Base-by-base conservation (phyloP, 106 monocot species). In the Acorus calamus region DNA sequence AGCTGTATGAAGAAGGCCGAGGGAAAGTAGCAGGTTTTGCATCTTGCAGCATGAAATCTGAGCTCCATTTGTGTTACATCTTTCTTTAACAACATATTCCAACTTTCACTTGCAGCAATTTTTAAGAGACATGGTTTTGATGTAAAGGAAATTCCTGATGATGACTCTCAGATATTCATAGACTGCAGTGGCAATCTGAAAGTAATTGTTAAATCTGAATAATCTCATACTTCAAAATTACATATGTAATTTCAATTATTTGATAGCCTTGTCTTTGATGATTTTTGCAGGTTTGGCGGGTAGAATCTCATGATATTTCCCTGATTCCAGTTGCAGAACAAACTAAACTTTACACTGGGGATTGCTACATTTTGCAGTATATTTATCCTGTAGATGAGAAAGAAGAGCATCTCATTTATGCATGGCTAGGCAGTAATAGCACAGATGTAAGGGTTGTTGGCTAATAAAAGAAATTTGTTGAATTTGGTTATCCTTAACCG, bases 11-110 rank as follows among this genome's bases (percentile, higher is more conserved):
- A 10, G 77, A 76, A 66, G 80, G 84, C 4, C 59, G 66, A 73
- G 84, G 67, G 57, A 84, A 84, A 69, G 84, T 84, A 41, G 84
- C 84, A 67, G 80, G 84, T 84, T 71, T 28, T 62, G 43, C 43
- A 5, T 63, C 14, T 2, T 67, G 54, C 14, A 47, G 11, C 8
- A 28, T 47, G 59, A 48, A 11, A n/a, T 67, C 54, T 54, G 12
- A 11, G 12, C 57, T 57, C 13, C 10, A 57, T 57, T 11, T 57
- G 57, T 56, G 28, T 28, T 28, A 28, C 0, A 28, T 28, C 28
- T 28, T 28, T 28, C 13, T 14, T 42, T 28, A 43, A 43, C 4
- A 60, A 6, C 3, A 43, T 60, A 44, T 42, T 60, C 5, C 42
- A n/a, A 11, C 55, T 42, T n/a, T 12, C 28, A 9, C 11, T 51